Evolutionary conservation across 2,329 filamentous ascomycete species (phyloP), one percentile per base, ranked within the genome.

Genomic region (Gaeumannomyces sp.): DNA sequence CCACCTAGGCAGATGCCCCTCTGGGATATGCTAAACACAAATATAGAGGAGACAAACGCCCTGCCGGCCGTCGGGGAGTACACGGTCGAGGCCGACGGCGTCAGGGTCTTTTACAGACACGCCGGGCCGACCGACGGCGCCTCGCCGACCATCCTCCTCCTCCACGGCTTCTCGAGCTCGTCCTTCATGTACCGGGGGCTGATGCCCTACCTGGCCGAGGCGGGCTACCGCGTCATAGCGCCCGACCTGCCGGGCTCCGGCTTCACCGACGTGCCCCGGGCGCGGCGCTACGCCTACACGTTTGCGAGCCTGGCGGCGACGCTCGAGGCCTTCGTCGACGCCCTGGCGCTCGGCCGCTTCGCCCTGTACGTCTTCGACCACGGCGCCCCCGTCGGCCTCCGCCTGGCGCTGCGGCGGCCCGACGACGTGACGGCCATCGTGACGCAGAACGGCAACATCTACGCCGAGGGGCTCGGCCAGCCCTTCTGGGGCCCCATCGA

Each of bases 301-400:
- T 88, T 88, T 68, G 80, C 77, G 60, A 80, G 76, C 70, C 72
- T 88, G 7, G 74, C 83, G 45, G 71, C 64, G 7, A 82, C 80
- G 1, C 75, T 84, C 50, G 75, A 74, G 13, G 76, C 76, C 8
- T 86, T 86, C 69, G 71, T 85, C 16, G 76, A 80, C 50, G 74
- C 76, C 0, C 73, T 87, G 11, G 66, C 73, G 3, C 75, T 87
- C 50, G 66, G 69, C 19, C 78, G 77, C 38, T 86, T 81, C 73
- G 79, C 81, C 19, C 72, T 85, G 33, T 89, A 87, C 72, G 79
- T 88, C 67, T 88, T 88, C 71, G 85, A 88, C 75, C 88, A 88
- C 71, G 85, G 85, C 62, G 83, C 84, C 0, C 85, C 86, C 0
- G 77, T 78, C 0, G 85, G 79, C 1, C 73, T 86, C 29, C 79